Evolutionary conservation across 1,284 basidiomycete species (phyloP).

Genomic region (Sporisorium exsertum): DNA sequence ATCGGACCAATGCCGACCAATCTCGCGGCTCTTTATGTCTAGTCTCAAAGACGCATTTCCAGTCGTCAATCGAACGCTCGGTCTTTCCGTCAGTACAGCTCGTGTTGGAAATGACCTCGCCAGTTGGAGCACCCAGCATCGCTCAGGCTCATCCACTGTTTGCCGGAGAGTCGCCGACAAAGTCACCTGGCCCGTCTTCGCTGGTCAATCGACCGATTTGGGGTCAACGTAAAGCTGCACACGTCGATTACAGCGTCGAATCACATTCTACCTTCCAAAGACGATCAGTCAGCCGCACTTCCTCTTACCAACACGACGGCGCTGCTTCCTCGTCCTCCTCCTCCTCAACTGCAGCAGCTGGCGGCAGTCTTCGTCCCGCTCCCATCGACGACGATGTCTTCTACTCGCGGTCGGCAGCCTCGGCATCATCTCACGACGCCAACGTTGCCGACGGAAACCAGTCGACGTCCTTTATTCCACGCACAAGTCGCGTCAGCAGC

Average conservation of each 20-base stretch:
- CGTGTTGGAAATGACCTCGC: slow-evolving; percentile 25
- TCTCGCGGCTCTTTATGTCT: not conserved
- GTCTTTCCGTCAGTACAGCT: not conserved
- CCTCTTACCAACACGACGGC: slow-evolving; percentile 22
- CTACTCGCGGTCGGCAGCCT: slow-evolving; percentile 7
- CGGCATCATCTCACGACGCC: not conserved
- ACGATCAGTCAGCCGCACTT: slow-evolving; percentile 38
- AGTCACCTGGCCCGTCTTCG: slow-evolving; percentile 39
- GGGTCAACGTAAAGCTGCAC: slow-evolving; percentile 42
- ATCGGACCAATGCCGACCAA: slow-evolving; percentile 8
- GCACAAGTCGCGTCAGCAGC: slow-evolving; percentile 47
- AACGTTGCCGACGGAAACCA: not conserved
- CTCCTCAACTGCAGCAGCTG: slow-evolving; percentile 4
- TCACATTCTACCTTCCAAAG: slow-evolving; percentile 13
- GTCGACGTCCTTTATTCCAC: slow-evolving; percentile 33
- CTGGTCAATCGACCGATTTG: slow-evolving; percentile 51
- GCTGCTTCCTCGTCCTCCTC: slow-evolving; percentile 2
- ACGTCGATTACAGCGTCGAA: slow-evolving; percentile 38
- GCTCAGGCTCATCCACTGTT: slow-evolving; percentile 43
- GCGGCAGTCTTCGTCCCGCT: slow-evolving; percentile 19
- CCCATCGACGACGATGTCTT: slow-evolving; percentile 33
- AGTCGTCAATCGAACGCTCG: not conserved
- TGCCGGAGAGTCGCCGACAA: slow-evolving; percentile 43
- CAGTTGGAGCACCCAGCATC: slow-evolving; percentile 19
- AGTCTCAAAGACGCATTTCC: not conserved